Evolutionary conservation across 23 red algal genomes (phyloP), one percentile per base, ranked within the genome.

Genomic region (Gracilaria caudata): DNA sequence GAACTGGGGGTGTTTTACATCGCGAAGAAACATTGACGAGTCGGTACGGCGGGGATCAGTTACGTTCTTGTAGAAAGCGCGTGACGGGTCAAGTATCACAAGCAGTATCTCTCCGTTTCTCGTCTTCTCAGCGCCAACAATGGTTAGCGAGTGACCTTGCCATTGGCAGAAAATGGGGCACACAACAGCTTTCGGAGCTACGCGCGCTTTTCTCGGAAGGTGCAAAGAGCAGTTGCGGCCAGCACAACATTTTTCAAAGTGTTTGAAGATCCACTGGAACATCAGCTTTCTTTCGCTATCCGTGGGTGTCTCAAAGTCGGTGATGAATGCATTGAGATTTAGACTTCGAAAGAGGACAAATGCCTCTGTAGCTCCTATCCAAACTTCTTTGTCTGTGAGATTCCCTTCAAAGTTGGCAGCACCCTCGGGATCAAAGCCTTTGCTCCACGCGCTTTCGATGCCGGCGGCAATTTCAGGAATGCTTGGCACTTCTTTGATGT

Each of bases 361-460:
- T 29, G 64, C 73, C 24, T 89, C 86, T 3, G 74, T 79, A 0
- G 86, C 86, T 33, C 86, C 86, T 58, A 89, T 89, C 86, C 86
- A 89, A 5, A 79, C 86, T 72, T 79, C 74, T 44, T 79, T 78
- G 64, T 79, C 86, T 13, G 58, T 78, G 29, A 89, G 57, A 3
- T 13, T 79, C 11, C 33, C 53, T 17, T 68, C 37, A 78, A 89
- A 89, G 44, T 64, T 66, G 13, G 71, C 51, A 25, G 72, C 71
- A 7, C 86, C 86, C 30, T 89, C 86, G 25, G 73, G 71, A 41
- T 89, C 86, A 45, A 68, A 89, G 13, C 86, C 86, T 59, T 79
- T 78, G 33, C 70, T 20, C 86, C 86, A 89, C 36, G 86, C 86
- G 35, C 14, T 55, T 65, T 89, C 86, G 29, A 89, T 89, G n/a